Evolutionary conservation across 1,284 basidiomycete species (phyloP).

Genomic region (Cutaneotrichosporon curvatum): DNA sequence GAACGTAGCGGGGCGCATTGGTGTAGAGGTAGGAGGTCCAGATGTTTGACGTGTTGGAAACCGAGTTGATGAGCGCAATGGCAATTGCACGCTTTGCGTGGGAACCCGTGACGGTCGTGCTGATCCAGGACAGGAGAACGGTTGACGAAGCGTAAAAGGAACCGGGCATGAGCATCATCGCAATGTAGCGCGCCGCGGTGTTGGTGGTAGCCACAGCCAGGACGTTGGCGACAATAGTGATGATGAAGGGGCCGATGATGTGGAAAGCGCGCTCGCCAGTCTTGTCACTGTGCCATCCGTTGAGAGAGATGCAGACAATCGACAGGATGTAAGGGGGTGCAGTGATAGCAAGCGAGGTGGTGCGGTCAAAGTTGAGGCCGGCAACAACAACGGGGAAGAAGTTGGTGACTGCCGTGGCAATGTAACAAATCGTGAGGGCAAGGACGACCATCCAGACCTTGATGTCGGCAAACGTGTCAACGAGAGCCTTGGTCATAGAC

Average conservation of each 20-base stretch:
- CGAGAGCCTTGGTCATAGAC: slow-evolving; percentile 21
- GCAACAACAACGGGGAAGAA: slow-evolving; percentile 42
- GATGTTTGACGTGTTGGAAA: slow-evolving; percentile 45
- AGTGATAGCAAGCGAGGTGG: slow-evolving; percentile 39
- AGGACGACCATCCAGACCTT: slow-evolving; percentile 35
- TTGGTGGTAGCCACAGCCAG: slow-evolving; percentile 54
- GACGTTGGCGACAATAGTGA: slow-evolving; percentile 65
- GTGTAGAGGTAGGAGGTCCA: slow-evolving; percentile 44
- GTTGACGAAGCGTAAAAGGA: slow-evolving; percentile 42
- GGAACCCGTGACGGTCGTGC: slow-evolving; percentile 40
- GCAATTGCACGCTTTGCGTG: slow-evolving; percentile 43
- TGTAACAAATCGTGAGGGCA: slow-evolving; percentile 19
- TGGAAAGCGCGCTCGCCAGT: slow-evolving; percentile 27
- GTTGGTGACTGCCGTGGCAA: slow-evolving; percentile 40
- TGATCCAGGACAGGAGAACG: slow-evolving; percentile 43
- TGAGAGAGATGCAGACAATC: slow-evolving; percentile 30
- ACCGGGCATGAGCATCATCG: slow-evolving; percentile 30
- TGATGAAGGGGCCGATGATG: slow-evolving; percentile 10
- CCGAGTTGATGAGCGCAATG: slow-evolving; percentile 44
- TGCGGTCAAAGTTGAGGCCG: slow-evolving; percentile 39
- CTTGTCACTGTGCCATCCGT: slow-evolving; percentile 40
- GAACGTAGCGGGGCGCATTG: slow-evolving; percentile 33
- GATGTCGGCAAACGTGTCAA: slow-evolving; percentile 30
- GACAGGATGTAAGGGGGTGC: slow-evolving; percentile 42
- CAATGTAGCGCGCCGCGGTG: slow-evolving; percentile 39